Conservation (phyloP, 2,329 filamentous ascomycete species). For the Neofusicoccum sp. region DNA sequence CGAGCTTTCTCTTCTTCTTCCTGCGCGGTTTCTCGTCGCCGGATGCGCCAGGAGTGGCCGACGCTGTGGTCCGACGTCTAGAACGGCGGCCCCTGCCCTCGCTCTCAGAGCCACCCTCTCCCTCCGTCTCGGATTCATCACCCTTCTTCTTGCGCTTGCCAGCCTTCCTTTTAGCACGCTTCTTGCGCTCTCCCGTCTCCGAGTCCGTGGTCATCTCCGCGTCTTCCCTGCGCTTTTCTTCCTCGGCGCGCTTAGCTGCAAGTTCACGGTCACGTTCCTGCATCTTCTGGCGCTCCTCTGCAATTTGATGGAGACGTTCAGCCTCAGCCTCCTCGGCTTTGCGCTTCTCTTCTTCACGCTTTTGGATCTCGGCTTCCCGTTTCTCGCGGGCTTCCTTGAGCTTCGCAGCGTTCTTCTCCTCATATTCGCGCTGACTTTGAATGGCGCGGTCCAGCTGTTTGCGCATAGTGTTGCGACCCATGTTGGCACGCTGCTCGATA, state of each 20-base stretch:
- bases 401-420: slow-evolving; percentile 87
- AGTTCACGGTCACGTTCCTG: slow-evolving; percentile 69
- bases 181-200: slow-evolving; percentile 81
- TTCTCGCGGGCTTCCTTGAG: slow-evolving; percentile 75
- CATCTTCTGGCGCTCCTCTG: slow-evolving; percentile 81
- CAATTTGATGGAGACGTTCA: slow-evolving; percentile 75
- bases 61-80: slow-evolving; percentile 33
- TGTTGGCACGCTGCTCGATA: slow-evolving; percentile 92
- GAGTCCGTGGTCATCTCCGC: slow-evolving; percentile 59
- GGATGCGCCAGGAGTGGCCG: slow-evolving; percentile 41
- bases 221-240: slow-evolving; percentile 65
- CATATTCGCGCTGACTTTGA: slow-evolving; percentile 83
- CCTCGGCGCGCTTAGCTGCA: slow-evolving; percentile 68
- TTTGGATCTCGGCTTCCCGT: slow-evolving; percentile 75
- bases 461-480: slow-evolving; percentile 92
- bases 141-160: slow-evolving; percentile 62
- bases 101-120: slow-evolving; percentile 39
- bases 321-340: slow-evolving; percentile 66
- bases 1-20: slow-evolving; percentile 61
- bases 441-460: slow-evolving; percentile 86
- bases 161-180: slow-evolving; percentile 57
- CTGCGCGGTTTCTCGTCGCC: slow-evolving; percentile 61
- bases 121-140: slow-evolving; percentile 46
- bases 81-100: slow-evolving; percentile 38
- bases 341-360: slow-evolving; percentile 73